Base-by-base conservation (phyloP, 2,329 filamentous ascomycete species). In the Pyrenophora seminiperda region DNA sequence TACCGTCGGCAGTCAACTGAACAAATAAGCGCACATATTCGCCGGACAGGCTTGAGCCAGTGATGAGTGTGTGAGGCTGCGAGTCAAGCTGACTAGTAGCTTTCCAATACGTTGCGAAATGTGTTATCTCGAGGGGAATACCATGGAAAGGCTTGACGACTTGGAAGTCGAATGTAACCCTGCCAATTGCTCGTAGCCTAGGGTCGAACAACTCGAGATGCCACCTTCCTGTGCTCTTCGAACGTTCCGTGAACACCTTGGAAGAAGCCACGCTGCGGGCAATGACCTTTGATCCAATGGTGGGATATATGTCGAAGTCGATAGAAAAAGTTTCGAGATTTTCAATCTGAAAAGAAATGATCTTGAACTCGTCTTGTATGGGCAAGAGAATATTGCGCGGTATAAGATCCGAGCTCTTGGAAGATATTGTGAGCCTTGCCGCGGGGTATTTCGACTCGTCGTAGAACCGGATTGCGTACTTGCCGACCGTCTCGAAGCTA, bases 101-200 rank as follows among this genome's bases (percentile, higher is more conserved):
- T 74, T 97, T 99, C 94, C 94, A 99, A 74, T 99, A 99, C 0
- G 94, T 97, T 56, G 96, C 94, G 64, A 97, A 99, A 67, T 97
- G 92, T 1, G 94, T 96, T 53, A 99, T 97, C 73, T 99, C 94
- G 17, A 99, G 79, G 3, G 94, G 91, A 53, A 91, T 88, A 6
- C 94, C 93, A 56, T 87, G 85, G 76, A 97, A 99, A 0, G 94
- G 94, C 67, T 96, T 97, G 71, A 99, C 95, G 19, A 97, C 91
- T 70, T 97, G 92, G 47, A 91, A 96, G 58, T 90, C 89, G 78
- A 99, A 99, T 57, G 86, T 91, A 60, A 97, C 90, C 66, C 96
- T 90, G 5, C 94, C 94, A 65, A 99, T 97, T 7, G 91, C 89
- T 37, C 93, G 85, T 40, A 97, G 81, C 17, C 94, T 85, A 4